Conservation (phyloP, 148 eudicot genomes). For the Persicaria maculosa region DNA sequence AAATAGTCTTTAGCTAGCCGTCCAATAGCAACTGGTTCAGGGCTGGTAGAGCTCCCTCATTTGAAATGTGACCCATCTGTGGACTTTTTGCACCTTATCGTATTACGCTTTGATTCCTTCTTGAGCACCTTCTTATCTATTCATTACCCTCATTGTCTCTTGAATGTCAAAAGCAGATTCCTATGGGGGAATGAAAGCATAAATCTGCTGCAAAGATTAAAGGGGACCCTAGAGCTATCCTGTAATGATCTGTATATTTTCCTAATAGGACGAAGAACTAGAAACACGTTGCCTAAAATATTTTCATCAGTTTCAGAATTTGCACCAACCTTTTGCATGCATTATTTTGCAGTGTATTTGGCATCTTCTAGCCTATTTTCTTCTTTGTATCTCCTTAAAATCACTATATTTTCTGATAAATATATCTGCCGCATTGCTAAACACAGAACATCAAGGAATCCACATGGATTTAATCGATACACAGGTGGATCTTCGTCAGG, state of each 20-base stretch:
- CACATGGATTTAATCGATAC: slow-evolving; percentile 83
- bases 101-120: too few relatives aligned
- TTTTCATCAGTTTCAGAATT: neutral
- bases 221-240: too few relatives aligned
- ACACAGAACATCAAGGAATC: slow-evolving; percentile 83
- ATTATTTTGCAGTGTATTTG: neutral
- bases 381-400: neutral
- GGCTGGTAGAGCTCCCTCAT: too few relatives aligned
- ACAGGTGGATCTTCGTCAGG: slow-evolving; percentile 99
- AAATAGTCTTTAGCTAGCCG: too few relatives aligned
- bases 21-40: too few relatives aligned
- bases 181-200: too few relatives aligned
- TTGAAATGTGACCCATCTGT: too few relatives aligned
- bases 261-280: neutral
- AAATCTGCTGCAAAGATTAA: too few relatives aligned
- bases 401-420: neutral
- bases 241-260: neutral
- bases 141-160: too few relatives aligned
- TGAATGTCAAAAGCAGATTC: too few relatives aligned
- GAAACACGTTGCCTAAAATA: neutral
- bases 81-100: too few relatives aligned
- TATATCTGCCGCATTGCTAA: neutral
- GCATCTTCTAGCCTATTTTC: neutral
- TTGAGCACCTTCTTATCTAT: too few relatives aligned
- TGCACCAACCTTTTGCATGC: neutral